phyloP scores from a whole-genome alignment of 257 asterid genomes.

The Solanum bulbocastanum region DNA sequence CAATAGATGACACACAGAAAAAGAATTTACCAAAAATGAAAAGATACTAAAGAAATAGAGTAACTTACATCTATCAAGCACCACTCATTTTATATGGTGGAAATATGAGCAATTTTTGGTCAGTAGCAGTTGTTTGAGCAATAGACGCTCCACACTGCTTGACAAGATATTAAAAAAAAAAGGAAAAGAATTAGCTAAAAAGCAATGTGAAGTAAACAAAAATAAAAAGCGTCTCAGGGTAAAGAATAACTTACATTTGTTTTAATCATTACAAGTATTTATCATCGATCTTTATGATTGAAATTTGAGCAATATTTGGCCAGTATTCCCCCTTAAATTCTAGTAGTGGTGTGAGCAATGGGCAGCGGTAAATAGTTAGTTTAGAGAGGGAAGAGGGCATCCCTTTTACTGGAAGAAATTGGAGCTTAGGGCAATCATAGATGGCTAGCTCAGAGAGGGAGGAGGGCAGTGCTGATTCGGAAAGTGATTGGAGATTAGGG shows the following conservation, averaged over 20 bases:
- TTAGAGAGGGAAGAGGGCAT: not conserved
- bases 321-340: not conserved
- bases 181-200: not conserved
- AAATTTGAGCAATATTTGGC: not conserved
- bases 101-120: not conserved
- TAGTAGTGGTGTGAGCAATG: not conserved
- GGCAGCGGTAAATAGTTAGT: fast-evolving
- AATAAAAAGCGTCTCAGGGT: not conserved
- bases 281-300: fast-evolving
- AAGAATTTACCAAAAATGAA: not conserved
- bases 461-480: not conserved
- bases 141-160: not conserved
- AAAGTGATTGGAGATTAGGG: not conserved
- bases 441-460: not conserved
- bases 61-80: not conserved
- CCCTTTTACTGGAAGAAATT: not conserved
- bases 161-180: not conserved
- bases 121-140: not conserved
- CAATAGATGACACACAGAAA: not conserved
- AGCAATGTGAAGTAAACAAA: not conserved
- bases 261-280: not conserved
- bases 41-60: not conserved
- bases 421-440: fast-evolving
- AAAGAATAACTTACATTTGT: not conserved
- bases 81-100: not conserved